Evolutionary conservation across 805 yeast species (phyloP).

Genomic region (Lachancea mirantina): DNA sequence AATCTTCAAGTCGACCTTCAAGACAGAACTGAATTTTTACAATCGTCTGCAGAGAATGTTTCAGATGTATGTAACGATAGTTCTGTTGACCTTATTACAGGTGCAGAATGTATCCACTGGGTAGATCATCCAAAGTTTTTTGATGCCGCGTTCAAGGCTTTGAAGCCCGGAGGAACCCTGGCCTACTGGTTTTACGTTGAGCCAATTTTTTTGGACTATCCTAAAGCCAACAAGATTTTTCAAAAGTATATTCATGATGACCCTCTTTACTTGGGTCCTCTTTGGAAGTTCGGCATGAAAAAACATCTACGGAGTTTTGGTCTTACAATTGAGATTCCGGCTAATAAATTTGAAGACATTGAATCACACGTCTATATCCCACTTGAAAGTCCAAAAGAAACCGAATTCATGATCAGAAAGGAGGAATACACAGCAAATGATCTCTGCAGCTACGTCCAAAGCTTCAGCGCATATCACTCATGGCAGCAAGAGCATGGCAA

Average conservation of each 20-base stretch:
- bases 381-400: slow-evolving; percentile 16
- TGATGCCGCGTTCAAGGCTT: slow-evolving; percentile 39
- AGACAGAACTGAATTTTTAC: slow-evolving; percentile 18
- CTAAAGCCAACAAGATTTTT: slow-evolving; percentile 50
- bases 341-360: slow-evolving; percentile 37
- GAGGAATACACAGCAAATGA: slow-evolving; percentile 32
- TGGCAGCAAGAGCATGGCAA: slow-evolving; percentile 42
- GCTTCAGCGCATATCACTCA: slow-evolving; percentile 63
- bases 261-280: slow-evolving; percentile 45
- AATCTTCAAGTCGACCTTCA: slow-evolving; percentile 10
- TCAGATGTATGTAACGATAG: slow-evolving; percentile 15
- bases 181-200: slow-evolving; percentile 71
- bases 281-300: slow-evolving; percentile 74
- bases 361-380: slow-evolving; percentile 31
- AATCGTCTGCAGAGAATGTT: slow-evolving; percentile 25
- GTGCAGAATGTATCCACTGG: slow-evolving; percentile 80
- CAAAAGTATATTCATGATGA: slow-evolving; percentile 45
- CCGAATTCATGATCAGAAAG: slow-evolving; percentile 32
- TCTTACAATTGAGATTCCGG: slow-evolving; percentile 39
- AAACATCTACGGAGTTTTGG: slow-evolving; percentile 38
- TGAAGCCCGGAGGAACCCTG: slow-evolving; percentile 55
- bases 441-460: slow-evolving; percentile 45
- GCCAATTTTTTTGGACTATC: slow-evolving; percentile 48
- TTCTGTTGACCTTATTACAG: slow-evolving; percentile 49
- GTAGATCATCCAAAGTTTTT: slow-evolving; percentile 47